A percentile compares a stretch with the other conserved stretches of the same genome.
Conservation (phyloP, 164 flowering plant genomes). For the Stephania cephalantha region DNA sequence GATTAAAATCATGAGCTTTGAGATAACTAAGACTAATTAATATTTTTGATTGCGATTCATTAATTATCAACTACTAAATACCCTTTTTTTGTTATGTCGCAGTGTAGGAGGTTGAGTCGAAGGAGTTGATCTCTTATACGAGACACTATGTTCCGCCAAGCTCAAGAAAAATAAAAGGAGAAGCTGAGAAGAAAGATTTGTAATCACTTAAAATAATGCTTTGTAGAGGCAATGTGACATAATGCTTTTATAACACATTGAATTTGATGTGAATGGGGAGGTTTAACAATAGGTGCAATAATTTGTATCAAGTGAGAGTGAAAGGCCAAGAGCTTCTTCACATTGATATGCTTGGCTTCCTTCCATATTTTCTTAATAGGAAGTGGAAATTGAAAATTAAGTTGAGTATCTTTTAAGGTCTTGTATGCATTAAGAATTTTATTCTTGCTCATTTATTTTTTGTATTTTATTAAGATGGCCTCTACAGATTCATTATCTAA, state of each 20-base stretch:
- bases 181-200: slow-evolving; percentile 1
- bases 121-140: slow-evolving; percentile 18
- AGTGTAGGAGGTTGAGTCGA: slow-evolving; percentile 7
- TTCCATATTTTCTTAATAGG: no score
- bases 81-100: background rate
- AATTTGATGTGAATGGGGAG: slow-evolving; percentile 30
- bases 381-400: no score
- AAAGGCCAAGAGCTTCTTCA: slow-evolving; percentile 23
- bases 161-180: background rate
- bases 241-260: slow-evolving; percentile 34
- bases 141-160: background rate
- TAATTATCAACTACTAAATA: background rate
- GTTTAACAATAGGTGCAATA: slow-evolving; percentile 13
- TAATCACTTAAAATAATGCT: slow-evolving; percentile 14
- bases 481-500: no score
- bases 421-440: no score
- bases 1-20: background rate
- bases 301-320: slow-evolving; percentile 21
- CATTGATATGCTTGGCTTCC: no score
- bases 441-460: no score
- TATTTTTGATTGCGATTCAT: background rate
- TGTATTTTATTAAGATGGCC: no score
- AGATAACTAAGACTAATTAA: background rate
- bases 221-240: slow-evolving; percentile 30
- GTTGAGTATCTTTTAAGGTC: no score